Evolutionary conservation across 1,284 basidiomycete genomes (phyloP).

Genomic region (Rhodotorula glutinis): DNA sequence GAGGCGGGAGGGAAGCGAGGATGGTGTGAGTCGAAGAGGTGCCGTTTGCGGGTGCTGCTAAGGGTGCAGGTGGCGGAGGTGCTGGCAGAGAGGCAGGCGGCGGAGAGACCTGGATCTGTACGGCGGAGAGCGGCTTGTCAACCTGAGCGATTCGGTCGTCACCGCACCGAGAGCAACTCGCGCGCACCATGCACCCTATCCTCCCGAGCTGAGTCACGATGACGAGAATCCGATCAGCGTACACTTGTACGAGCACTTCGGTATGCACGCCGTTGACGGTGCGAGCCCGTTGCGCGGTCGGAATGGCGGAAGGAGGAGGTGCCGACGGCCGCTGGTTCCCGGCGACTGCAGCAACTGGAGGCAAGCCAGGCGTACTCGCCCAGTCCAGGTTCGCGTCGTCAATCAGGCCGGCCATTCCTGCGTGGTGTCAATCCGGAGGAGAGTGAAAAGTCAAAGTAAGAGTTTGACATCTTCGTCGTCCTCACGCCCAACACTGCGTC

Average conservation of each 20-base stretch:
- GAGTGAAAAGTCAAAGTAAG: neutral
- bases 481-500: too few relatives aligned
- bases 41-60: conserved; percentile 38
- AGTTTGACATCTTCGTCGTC: neutral
- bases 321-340: conserved; percentile 63
- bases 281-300: conserved; percentile 52
- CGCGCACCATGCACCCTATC: conserved; percentile 72
- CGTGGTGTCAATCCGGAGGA: too few relatives aligned
- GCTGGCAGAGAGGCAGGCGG: conserved; percentile 28
- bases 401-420: conserved; percentile 23
- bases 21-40: neutral
- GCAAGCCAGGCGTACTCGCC: conserved; percentile 49
- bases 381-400: conserved; percentile 33
- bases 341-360: conserved; percentile 57
- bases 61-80: neutral
- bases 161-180: conserved; percentile 17
- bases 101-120: conserved; percentile 39
- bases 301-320: conserved; percentile 60
- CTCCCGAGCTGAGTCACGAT: conserved; percentile 82
- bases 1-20: conserved; percentile 58
- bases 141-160: conserved; percentile 2
- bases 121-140: too few relatives aligned
- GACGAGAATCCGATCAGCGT: conserved; percentile 72
- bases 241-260: conserved; percentile 71
- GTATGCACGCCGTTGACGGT: conserved; percentile 61